Evolutionary conservation across 257 asterid genomes (phyloP).

Genomic region (Rehmannia glutinosa): DNA sequence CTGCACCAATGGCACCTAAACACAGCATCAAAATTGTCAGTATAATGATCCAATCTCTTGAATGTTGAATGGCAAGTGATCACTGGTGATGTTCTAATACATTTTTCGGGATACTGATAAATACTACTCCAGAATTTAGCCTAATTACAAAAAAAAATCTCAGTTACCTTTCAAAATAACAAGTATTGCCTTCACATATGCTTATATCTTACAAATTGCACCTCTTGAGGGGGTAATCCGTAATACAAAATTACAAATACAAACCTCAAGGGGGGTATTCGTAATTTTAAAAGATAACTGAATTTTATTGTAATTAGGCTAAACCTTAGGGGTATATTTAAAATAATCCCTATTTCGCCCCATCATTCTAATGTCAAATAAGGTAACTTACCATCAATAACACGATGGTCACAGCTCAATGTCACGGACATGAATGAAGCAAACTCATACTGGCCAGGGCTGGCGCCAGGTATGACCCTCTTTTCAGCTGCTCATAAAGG

Average conservation of each 20-base stretch:
- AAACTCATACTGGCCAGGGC: slow-evolving; percentile 59
- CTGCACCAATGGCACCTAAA: slow-evolving; percentile 95
- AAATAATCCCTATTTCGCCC: no score
- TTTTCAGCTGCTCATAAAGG: slow-evolving; percentile 68
- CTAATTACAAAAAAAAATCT: no score
- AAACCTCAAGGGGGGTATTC: neutral
- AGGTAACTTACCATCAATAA: slow-evolving; percentile 73
- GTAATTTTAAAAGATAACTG: no score
- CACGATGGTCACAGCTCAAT: slow-evolving; percentile 96
- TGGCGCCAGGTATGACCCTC: slow-evolving; percentile 73
- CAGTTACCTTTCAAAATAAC: no score
- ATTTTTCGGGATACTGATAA: no score
- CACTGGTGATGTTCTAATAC: no score
- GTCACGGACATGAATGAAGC: slow-evolving; percentile 79
- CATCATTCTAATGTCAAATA: neutral
- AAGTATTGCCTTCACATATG: no score
- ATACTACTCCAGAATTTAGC: no score
- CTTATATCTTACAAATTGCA: no score
- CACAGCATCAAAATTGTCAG: slow-evolving; percentile 16
- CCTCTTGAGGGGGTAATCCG: no score
- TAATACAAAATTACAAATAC: neutral
- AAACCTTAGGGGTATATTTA: neutral
- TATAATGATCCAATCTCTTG: slow-evolving; percentile 1
- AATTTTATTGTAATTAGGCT: neutral
- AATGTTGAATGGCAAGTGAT: no score